Percentiles rank a stretch among this genome's conserved stretches.
Conservation (phyloP, 2,329 filamentous ascomycete species). For the Fusarium sp. region DNA sequence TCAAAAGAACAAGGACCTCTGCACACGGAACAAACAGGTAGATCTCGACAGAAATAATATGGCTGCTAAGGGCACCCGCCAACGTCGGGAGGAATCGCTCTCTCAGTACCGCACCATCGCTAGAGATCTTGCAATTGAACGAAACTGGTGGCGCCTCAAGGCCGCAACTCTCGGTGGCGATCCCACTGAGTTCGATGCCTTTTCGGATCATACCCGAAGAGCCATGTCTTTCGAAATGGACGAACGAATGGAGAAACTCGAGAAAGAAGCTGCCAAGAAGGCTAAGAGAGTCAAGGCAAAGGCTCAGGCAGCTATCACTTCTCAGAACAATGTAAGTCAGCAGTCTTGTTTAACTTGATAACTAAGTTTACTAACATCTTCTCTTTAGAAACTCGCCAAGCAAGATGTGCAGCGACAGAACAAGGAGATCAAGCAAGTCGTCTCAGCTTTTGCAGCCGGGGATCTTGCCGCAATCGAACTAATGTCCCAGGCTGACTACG, state of each 20-base stretch:
- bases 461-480: neutral
- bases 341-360: neutral
- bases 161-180: slow-evolving; percentile 42
- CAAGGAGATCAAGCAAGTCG: neutral
- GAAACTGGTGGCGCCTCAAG: slow-evolving; percentile 46
- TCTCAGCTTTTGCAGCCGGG: neutral
- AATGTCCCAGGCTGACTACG: neutral
- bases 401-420: neutral
- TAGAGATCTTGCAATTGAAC: slow-evolving; percentile 42
- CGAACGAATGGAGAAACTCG: neutral
- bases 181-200: slow-evolving; percentile 32
- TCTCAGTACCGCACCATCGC: slow-evolving; percentile 36
- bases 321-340: slow-evolving; percentile 10
- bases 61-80: slow-evolving; percentile 53
- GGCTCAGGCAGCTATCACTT: slow-evolving; percentile 11
- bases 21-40: slow-evolving; percentile 43
- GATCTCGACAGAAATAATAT: slow-evolving; percentile 53
- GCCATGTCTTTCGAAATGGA: slow-evolving; percentile 39
- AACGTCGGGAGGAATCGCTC: slow-evolving; percentile 47
- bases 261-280: neutral
- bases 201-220: slow-evolving; percentile 7
- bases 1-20: slow-evolving; percentile 20
- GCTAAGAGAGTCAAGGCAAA: neutral
- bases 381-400: neutral
- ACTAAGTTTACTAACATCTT: neutral